Percentiles rank a stretch among this genome's conserved stretches.
These are phyloP conservation scores for Aspergillus steynii DNA, from an alignment of 495 filamentous ascomycete genomes.

Conservation along the genomic window DNA sequence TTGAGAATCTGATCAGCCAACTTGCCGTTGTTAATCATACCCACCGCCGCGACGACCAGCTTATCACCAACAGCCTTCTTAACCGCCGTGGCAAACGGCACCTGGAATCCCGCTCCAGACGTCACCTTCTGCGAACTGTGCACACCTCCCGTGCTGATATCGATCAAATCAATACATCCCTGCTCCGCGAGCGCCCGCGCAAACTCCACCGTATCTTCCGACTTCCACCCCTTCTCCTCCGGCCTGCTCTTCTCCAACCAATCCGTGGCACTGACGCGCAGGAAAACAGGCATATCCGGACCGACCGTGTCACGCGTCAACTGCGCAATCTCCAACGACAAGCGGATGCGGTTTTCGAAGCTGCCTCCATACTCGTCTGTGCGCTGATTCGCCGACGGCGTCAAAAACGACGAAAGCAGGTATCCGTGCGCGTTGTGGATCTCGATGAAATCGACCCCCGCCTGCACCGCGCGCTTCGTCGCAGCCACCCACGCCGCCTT, in stretches of 20 bases:
- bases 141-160: constrained; percentile 62
- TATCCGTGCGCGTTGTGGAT: constrained; percentile 65
- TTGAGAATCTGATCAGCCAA: constrained; percentile 57
- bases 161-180: constrained; percentile 61
- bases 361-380: constrained; percentile 63
- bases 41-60: constrained; percentile 59
- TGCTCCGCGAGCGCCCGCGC: constrained; percentile 50
- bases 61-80: constrained; percentile 61
- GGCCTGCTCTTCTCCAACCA: constrained; percentile 53
- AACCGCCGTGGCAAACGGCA: constrained; percentile 57
- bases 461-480: constrained; percentile 54
- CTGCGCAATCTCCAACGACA: constrained; percentile 58
- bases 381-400: constrained; percentile 58
- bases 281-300: constrained; percentile 62
- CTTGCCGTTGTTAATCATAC: constrained; percentile 57
- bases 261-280: constrained; percentile 60
- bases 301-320: constrained; percentile 55
- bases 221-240: constrained; percentile 53
- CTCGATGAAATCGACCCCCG: constrained; percentile 59
- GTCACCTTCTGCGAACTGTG: constrained; percentile 49
- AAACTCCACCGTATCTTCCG: constrained; percentile 56
- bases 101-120: constrained; percentile 62
- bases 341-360: constrained; percentile 60
- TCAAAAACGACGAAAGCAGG: constrained; percentile 62
- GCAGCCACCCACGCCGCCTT: constrained; percentile 57